phyloP scores from a whole-genome alignment of 2,329 filamentous ascomycete species.

The Colletotrichum lini region DNA sequence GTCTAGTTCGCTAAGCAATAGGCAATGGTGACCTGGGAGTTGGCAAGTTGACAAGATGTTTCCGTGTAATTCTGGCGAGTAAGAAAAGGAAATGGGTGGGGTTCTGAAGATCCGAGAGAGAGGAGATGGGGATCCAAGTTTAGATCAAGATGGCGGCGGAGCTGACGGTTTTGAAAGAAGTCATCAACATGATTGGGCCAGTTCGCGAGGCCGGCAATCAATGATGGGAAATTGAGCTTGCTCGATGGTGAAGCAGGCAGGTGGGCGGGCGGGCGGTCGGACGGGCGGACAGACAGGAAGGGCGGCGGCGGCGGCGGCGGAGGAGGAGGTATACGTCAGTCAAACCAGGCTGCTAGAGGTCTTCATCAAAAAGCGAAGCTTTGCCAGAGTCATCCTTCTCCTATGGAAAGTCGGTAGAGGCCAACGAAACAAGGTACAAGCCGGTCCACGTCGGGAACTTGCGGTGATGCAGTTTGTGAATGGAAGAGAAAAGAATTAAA shows the following conservation, averaged over 20 bases:
- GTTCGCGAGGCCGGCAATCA: constrained; percentile 54
- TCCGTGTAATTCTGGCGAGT: constrained; percentile 39
- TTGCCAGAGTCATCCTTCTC: constrained; percentile 57
- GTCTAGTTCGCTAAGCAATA: constrained; percentile 11
- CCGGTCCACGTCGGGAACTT: constrained; percentile 56
- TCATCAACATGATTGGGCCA: constrained; percentile 62
- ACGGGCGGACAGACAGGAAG: constrained; percentile 47
- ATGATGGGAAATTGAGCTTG: constrained; percentile 53
- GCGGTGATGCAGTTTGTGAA: constrained; percentile 49
- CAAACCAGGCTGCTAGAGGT: constrained; percentile 54
- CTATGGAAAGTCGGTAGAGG: constrained; percentile 50
- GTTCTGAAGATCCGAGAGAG: constrained; percentile 51
- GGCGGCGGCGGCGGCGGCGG: constrained; percentile 46
- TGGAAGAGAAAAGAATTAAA: constrained; percentile 46
- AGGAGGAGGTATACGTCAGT: constrained; percentile 55
- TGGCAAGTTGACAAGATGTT: constrained; percentile 21
- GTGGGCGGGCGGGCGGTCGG: constrained; percentile 26
- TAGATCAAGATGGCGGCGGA: constrained; percentile 58
- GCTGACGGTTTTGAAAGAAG: constrained; percentile 55
- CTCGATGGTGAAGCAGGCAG: constrained; percentile 38
- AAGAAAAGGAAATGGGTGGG: constrained; percentile 49
- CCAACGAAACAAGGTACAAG: constrained; percentile 50
- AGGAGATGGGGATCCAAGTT: constrained; percentile 43
- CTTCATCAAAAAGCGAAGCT: constrained; percentile 53
- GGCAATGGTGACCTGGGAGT: constrained; percentile 10